Evolutionary conservation across 305 asterid species (phyloP).

Genomic region (Fraxinus ornus): DNA sequence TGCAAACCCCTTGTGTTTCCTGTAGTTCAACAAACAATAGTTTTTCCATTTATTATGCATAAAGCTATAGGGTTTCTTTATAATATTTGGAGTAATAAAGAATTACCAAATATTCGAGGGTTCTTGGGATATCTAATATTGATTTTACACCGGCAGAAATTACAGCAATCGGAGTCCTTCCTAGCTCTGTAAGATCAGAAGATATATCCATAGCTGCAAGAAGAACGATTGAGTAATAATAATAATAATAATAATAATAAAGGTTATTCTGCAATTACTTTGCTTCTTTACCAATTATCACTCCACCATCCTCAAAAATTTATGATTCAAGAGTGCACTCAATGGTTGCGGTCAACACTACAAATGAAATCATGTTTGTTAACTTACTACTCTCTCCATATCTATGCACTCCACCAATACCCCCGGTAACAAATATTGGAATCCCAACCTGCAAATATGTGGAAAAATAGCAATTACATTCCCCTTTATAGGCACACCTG

Average conservation of each 20-base stretch:
- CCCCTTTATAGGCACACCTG: not conserved
- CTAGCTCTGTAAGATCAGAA: constrained; percentile 90
- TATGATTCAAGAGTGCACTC: not conserved
- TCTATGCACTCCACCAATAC: constrained; percentile 95
- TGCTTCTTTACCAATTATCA: constrained; percentile 23
- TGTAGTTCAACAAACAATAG: constrained; percentile 33
- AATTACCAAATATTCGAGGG: constrained; percentile 84
- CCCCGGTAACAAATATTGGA: constrained; percentile 90
- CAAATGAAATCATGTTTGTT: not conserved
- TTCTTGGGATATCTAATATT: constrained; percentile 83
- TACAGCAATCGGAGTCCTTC: constrained; percentile 86
- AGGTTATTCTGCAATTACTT: constrained; percentile 3
- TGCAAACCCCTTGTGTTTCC: constrained; percentile 73
- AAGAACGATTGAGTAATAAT: not conserved
- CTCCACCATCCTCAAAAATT: constrained; percentile 10
- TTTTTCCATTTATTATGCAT: not conserved
- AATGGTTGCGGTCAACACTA: not conserved
- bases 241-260: not conserved
- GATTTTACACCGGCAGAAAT: constrained; percentile 91
- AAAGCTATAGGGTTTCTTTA: not conserved
- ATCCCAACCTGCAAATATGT: constrained; percentile 69
- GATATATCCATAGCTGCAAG: constrained; percentile 87
- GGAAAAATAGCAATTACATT: constrained; percentile 13
- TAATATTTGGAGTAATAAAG: constrained; percentile 14
- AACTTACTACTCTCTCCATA: constrained; percentile 84